A percentile compares a stretch with the other conserved stretches of the same genome.
These are phyloP conservation scores for Trichophyton schoenleinii DNA, from an alignment of 2,329 filamentous ascomycete species.

Conservation along the genomic window DNA sequence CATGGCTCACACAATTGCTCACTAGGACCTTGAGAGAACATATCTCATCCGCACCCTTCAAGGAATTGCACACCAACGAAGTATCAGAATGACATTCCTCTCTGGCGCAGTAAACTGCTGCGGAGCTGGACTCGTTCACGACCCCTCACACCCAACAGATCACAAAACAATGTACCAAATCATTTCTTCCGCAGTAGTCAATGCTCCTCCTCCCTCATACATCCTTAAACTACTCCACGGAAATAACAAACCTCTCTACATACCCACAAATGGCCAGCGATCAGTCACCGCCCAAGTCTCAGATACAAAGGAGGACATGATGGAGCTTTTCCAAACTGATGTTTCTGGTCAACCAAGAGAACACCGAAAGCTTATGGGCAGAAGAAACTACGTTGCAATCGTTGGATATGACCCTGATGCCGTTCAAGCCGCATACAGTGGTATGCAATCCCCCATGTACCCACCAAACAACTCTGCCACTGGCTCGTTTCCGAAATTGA, in stretches of 20 bases:
- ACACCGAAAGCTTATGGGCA: constrained; percentile 81
- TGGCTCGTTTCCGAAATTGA: constrained; percentile 47
- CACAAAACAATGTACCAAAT: constrained; percentile 99
- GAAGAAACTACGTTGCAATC: constrained; percentile 83
- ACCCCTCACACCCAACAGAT: constrained; percentile 77
- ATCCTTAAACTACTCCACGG: constrained; percentile 83
- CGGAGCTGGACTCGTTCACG: constrained; percentile 86
- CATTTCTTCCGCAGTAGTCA: constrained; percentile 85
- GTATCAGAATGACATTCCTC: constrained; percentile 90
- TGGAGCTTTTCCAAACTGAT: constrained; percentile 97
- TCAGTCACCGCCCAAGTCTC: constrained; percentile 53
- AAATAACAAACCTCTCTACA: constrained; percentile 80
- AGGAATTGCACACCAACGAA: constrained; percentile 89
- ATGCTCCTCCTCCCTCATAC: constrained; percentile 71
- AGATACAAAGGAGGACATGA: constrained; percentile 99
- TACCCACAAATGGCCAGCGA: constrained; percentile 74
- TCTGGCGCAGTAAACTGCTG: constrained; percentile 82
- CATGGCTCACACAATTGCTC: constrained; percentile 5
- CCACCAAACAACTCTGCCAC: not conserved
- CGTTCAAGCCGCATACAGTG: constrained; percentile 39
- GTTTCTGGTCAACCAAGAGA: constrained; percentile 73
- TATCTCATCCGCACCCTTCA: constrained; percentile 94
- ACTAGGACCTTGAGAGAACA: constrained; percentile 76
- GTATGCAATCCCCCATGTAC: constrained; percentile 22
- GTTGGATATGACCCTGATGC: constrained; percentile 89